Percentiles rank a stretch among this genome's conserved stretches.
phyloP scores from a whole-genome alignment of 2,329 filamentous ascomycete genomes.

The Thelonectria blattea region DNA sequence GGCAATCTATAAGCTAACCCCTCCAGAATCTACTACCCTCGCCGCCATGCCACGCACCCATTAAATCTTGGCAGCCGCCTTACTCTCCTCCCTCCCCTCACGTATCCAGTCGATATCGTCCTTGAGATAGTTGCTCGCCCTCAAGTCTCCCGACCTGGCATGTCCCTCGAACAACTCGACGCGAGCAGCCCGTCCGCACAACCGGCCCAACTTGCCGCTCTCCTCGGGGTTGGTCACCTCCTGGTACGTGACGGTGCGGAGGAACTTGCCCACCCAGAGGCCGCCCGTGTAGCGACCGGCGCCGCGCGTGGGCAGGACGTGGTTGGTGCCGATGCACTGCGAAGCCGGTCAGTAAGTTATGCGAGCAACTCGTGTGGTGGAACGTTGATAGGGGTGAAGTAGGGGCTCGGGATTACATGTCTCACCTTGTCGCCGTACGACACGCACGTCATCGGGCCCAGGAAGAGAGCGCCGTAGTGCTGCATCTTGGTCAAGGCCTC shows the following conservation, averaged over 20 bases:
- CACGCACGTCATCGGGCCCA: slow-evolving; percentile 20
- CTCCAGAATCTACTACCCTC: background rate
- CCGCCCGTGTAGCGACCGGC: slow-evolving; percentile 17
- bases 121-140: background rate
- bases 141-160: slow-evolving; percentile 24
- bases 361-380: background rate
- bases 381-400: background rate
- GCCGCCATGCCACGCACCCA: background rate
- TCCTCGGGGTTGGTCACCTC: slow-evolving; percentile 15
- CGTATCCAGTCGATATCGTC: slow-evolving; percentile 15
- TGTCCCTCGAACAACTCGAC: slow-evolving; percentile 24
- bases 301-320: slow-evolving; percentile 15
- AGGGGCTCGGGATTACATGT: background rate
- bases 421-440: slow-evolving; percentile 26
- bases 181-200: slow-evolving; percentile 20
- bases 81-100: background rate
- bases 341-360: no score
- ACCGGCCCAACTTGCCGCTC: slow-evolving; percentile 15
- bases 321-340: slow-evolving; percentile 26
- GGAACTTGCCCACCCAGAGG: slow-evolving; percentile 23
- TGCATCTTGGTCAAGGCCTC: slow-evolving; percentile 23
- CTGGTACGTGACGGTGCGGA: slow-evolving; percentile 25
- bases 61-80: background rate
- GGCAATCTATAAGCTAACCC: background rate
- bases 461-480: slow-evolving; percentile 22